These are phyloP conservation scores for Nothophoma quercina DNA, from an alignment of 2,329 filamentous ascomycete species.

Conservation along the genomic window DNA sequence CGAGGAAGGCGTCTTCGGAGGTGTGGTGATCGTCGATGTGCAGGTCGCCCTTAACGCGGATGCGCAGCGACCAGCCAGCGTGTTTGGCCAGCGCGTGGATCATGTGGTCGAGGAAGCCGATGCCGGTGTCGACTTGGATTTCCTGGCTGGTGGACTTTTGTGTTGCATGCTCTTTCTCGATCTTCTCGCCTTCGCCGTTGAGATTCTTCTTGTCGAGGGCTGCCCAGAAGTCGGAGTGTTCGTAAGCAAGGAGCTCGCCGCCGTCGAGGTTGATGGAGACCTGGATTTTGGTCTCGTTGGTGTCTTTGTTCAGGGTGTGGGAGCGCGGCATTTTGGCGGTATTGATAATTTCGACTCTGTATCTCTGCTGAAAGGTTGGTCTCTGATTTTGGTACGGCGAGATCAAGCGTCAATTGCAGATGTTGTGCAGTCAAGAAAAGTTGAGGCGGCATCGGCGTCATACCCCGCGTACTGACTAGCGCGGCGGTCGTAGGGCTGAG, in stretches of 20 bases:
- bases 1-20: conserved; percentile 92
- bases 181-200: conserved; percentile 42
- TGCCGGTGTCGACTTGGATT: conserved; percentile 89
- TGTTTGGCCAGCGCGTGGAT: conserved; percentile 96
- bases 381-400: not conserved
- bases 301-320: conserved; percentile 83
- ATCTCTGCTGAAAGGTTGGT: no score
- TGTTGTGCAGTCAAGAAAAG: conserved; percentile 26
- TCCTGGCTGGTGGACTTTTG: conserved; percentile 85
- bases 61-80: conserved; percentile 86
- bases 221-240: conserved; percentile 44
- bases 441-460: conserved; percentile 21
- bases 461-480: conserved; percentile 30
- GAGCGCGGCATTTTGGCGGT: conserved; percentile 62
- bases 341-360: not conserved
- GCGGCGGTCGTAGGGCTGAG: conserved; percentile 42
- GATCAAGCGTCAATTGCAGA: conserved; percentile 7
- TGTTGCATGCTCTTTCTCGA: conserved; percentile 73
- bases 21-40: conserved; percentile 99
- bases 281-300: conserved; percentile 98
- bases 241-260: conserved; percentile 68
- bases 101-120: conserved; percentile 99
- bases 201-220: conserved; percentile 55
- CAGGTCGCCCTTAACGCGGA: conserved; percentile 86
- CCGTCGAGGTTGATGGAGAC: conserved; percentile 93